phyloP scores from a whole-genome alignment of 2,329 filamentous ascomycete genomes.

The Fusarium nelsonii region DNA sequence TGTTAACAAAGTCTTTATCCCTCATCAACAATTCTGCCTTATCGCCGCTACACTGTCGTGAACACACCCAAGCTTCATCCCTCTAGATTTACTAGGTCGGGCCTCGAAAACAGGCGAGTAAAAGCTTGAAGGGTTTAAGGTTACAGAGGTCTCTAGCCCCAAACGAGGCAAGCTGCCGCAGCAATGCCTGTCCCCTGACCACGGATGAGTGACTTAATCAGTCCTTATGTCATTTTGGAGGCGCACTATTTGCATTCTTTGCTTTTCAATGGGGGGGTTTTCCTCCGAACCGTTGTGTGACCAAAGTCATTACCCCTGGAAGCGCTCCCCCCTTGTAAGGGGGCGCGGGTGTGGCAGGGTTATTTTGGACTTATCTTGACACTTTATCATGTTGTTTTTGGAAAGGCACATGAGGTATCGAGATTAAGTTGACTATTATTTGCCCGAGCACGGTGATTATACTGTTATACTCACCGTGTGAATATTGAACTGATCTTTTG shows the following conservation, averaged over 20 bases:
- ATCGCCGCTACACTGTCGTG: neutral
- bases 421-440: neutral
- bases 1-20: too few species aligned
- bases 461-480: neutral
- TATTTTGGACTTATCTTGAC: neutral
- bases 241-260: neutral
- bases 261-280: slow-evolving; percentile 6
- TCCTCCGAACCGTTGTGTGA: neutral
- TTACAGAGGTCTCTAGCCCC: slow-evolving; percentile 34
- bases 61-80: neutral
- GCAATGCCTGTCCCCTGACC: slow-evolving; percentile 2
- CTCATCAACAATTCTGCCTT: neutral
- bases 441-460: neutral
- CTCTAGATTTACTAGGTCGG: neutral
- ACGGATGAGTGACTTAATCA: slow-evolving; percentile 15
- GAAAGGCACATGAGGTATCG: neutral
- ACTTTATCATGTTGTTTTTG: slow-evolving; percentile 6
- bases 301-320: neutral
- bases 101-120: neutral
- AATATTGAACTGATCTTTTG: neutral
- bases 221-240: slow-evolving; percentile 28
- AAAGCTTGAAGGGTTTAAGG: slow-evolving; percentile 37
- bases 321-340: slow-evolving; percentile 1
- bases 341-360: neutral
- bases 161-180: slow-evolving; percentile 30